Evolutionary conservation across 768 basidiomycete species (phyloP).

Genomic region (Hypsizygus marmoreus): DNA sequence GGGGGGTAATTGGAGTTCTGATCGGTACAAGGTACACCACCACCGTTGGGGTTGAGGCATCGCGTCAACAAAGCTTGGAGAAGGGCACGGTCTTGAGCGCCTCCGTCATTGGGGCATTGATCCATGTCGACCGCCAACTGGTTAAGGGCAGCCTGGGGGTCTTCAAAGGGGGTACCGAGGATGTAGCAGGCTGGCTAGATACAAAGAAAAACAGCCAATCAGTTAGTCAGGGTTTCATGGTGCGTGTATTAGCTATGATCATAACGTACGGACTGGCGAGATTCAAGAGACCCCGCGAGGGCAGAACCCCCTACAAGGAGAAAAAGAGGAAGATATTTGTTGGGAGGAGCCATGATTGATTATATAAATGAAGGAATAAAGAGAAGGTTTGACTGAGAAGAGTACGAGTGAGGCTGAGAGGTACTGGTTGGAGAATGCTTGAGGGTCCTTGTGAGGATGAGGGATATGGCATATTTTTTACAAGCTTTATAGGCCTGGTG

Average conservation of each 20-base stretch:
- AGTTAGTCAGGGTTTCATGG: too few species aligned
- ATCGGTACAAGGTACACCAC: constrained; percentile 14
- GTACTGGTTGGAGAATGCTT: too few species aligned
- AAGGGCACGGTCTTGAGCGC: constrained; percentile 15
- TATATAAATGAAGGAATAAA: too few species aligned
- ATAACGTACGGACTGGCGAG: constrained; percentile 7
- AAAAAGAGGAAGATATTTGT: constrained; percentile 11
- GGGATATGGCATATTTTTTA: too few species aligned
- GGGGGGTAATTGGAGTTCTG: constrained; percentile 10
- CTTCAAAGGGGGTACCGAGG: constrained; percentile 11
- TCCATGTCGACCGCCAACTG: constrained; percentile 11
- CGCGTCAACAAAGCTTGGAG: constrained; percentile 17
- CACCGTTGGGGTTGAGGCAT: constrained; percentile 12
- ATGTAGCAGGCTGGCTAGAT: too few species aligned
- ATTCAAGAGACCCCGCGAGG: background rate
- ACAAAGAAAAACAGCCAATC: too few species aligned
- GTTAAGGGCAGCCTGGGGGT: constrained; percentile 10
- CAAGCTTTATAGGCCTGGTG: too few species aligned
- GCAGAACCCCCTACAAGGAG: constrained; percentile 4
- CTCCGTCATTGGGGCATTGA: constrained; percentile 13
- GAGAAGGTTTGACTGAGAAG: too few species aligned
- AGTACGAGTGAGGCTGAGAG: too few species aligned
- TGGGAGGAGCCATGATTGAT: constrained; percentile 8
- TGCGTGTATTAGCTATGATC: background rate
- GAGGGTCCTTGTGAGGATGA: too few species aligned